phyloP scores from a whole-genome alignment of 176 grass and related monocot species.

The Hsuehochloa calcarea region DNA sequence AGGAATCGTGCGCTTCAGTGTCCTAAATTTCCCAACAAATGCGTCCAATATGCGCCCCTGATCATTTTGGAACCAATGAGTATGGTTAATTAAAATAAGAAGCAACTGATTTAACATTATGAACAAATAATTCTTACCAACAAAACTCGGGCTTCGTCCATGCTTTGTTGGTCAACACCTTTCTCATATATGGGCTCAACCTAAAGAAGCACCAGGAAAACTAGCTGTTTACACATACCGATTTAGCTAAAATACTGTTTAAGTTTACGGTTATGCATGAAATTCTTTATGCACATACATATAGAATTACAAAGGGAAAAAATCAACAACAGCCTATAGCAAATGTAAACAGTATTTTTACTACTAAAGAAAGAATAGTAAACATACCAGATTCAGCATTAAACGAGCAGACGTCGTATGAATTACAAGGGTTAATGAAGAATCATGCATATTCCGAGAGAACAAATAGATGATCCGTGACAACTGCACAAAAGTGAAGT shows the following conservation, averaged over 20 bases:
- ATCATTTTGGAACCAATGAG: conserved; percentile 23
- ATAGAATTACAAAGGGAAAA: conserved; percentile 22
- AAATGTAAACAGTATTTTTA: background rate
- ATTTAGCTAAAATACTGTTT: background rate
- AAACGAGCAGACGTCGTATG: conserved; percentile 97
- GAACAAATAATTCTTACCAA: conserved; percentile 59
- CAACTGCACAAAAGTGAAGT: conserved; percentile 65
- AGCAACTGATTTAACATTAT: conserved; percentile 5
- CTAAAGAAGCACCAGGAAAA: conserved; percentile 46
- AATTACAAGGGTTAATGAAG: conserved; percentile 88
- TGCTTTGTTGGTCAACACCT: conserved; percentile 87
- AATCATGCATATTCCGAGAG: conserved; percentile 99
- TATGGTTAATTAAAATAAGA: conserved; percentile 8
- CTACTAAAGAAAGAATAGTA: conserved; percentile 40
- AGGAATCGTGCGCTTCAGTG: conserved; percentile 84
- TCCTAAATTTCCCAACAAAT: conserved; percentile 96
- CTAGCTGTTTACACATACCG: conserved; percentile 18
- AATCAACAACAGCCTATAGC: background rate
- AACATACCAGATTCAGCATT: conserved; percentile 94
- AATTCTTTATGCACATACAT: background rate
- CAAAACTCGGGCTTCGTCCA: conserved; percentile 93
- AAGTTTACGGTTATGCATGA: conserved; percentile 10
- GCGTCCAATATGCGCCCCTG: conserved; percentile 97
- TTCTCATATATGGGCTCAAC: conserved; percentile 99
- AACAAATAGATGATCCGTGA: conserved; percentile 98